These are phyloP conservation scores for Salvia splendens DNA, from an alignment of 257 asterid species.

Conservation along the genomic window DNA sequence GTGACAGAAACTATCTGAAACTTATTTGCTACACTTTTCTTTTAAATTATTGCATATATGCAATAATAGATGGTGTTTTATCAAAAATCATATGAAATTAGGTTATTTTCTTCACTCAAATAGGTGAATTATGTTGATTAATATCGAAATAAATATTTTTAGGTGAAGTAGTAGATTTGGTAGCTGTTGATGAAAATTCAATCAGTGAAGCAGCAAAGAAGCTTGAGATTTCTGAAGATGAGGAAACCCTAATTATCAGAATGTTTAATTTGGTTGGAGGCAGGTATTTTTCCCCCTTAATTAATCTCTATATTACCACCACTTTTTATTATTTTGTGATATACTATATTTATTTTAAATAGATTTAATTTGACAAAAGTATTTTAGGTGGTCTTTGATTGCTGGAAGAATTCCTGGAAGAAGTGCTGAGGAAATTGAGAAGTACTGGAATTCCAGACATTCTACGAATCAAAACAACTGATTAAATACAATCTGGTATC, in stretches of 20 bases:
- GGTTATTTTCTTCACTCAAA: neutral
- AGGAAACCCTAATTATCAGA: slow-evolving; percentile 55
- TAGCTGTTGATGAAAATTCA: slow-evolving; percentile 32
- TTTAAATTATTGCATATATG: neutral
- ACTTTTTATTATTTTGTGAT: neutral
- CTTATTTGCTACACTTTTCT: neutral
- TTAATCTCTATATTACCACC: no score
- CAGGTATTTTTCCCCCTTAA: slow-evolving; percentile 27
- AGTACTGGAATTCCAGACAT: slow-evolving; percentile 46
- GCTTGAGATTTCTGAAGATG: slow-evolving; percentile 43
- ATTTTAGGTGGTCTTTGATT: slow-evolving; percentile 49
- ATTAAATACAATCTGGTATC: neutral
- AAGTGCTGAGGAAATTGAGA: slow-evolving; percentile 48
- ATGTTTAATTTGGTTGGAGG: slow-evolving; percentile 52
- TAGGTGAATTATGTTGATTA: neutral
- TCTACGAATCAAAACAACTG: slow-evolving; percentile 23
- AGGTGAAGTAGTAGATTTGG: neutral
- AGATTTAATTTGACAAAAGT: neutral
- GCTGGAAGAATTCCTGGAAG: slow-evolving; percentile 61
- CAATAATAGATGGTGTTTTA: neutral
- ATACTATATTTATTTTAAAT: no score
- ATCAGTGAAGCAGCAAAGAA: slow-evolving; percentile 33
- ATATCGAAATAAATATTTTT: neutral
- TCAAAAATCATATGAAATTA: neutral
- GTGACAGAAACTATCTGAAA: slow-evolving; percentile 10